Conservation (phyloP, 108 stramenopile genomes). For the Schizochytrium sp. region DNA sequence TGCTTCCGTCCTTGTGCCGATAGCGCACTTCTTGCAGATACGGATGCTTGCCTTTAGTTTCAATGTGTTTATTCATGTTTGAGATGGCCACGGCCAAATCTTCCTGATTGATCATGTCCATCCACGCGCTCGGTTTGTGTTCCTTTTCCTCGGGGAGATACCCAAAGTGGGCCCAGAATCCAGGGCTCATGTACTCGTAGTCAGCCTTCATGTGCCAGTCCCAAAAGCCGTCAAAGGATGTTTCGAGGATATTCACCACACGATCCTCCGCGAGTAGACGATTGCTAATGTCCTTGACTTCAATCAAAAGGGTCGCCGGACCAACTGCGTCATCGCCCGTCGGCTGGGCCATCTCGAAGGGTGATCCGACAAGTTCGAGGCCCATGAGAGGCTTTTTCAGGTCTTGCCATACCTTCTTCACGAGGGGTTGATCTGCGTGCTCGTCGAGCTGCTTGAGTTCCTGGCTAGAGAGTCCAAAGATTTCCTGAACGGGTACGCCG, state of each 20-base stretch:
- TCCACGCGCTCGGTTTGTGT: conserved; percentile 7
- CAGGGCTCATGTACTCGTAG: conserved; percentile 1
- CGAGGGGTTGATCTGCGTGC: too few species aligned
- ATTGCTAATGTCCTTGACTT: not conserved
- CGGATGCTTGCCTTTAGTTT: not conserved
- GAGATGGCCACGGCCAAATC: not conserved
- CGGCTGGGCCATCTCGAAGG: too few species aligned
- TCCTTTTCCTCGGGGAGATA: not conserved
- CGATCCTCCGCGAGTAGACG: not conserved
- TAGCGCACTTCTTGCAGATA: conserved; percentile 1
- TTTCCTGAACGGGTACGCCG: too few species aligned
- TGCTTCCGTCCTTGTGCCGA: not conserved
- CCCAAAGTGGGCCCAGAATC: not conserved
- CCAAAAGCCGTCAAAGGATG: conserved; percentile 13
- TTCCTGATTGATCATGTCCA: not conserved
- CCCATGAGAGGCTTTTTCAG: too few species aligned
- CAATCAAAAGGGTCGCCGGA: not conserved
- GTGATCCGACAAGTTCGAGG: too few species aligned
- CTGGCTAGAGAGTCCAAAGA: too few species aligned
- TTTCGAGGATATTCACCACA: not conserved
- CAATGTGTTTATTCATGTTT: not conserved
- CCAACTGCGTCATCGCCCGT: too few species aligned
- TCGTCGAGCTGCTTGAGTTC: too few species aligned
- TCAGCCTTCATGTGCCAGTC: conserved; percentile 13
- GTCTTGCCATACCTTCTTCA: too few species aligned